These are phyloP conservation scores for Talaromyces rugulosus DNA, from an alignment of 2,329 filamentous ascomycete genomes.

Conservation along the genomic window DNA sequence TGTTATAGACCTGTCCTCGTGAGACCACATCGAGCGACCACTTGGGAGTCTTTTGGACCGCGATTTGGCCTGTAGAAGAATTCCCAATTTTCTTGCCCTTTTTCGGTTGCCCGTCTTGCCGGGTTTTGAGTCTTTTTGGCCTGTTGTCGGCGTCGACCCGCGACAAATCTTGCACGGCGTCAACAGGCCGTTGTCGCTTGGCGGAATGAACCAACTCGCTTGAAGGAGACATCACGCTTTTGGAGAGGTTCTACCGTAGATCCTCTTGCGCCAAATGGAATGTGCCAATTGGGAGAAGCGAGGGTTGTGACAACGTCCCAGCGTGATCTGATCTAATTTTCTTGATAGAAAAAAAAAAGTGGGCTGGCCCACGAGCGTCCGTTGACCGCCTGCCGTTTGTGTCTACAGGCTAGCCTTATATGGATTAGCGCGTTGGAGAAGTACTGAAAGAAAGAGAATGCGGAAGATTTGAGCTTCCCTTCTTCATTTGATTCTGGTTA, in stretches of 20 bases:
- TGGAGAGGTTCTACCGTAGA: not conserved
- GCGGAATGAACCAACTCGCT: not conserved
- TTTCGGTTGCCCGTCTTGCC: not conserved
- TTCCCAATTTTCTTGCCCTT: not conserved
- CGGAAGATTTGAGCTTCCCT: not conserved
- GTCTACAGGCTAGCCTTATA: not conserved
- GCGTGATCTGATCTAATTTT: not conserved
- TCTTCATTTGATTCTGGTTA: not conserved
- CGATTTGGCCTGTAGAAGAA: not conserved
- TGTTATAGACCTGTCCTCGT: conserved; percentile 53
- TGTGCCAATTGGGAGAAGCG: not conserved
- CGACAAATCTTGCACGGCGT: conserved; percentile 2
- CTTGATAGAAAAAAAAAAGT: conserved; percentile 12
- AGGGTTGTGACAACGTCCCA: not conserved
- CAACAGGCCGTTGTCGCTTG: conserved; percentile 11
- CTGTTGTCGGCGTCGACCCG: not conserved
- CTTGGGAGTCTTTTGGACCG: conserved; percentile 7
- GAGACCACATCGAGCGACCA: conserved; percentile 49
- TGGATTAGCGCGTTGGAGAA: not conserved
- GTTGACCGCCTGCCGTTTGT: not conserved
- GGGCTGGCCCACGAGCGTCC: not conserved
- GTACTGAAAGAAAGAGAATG: not conserved
- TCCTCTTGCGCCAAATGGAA: not conserved
- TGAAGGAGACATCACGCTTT: conserved; percentile 3
- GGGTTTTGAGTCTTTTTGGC: conserved; percentile 10